Percentiles rank a stretch among this genome's conserved stretches.
These are phyloP conservation scores for Salvia hispanica DNA, from an alignment of 257 asterid species.

Conservation along the genomic window DNA sequence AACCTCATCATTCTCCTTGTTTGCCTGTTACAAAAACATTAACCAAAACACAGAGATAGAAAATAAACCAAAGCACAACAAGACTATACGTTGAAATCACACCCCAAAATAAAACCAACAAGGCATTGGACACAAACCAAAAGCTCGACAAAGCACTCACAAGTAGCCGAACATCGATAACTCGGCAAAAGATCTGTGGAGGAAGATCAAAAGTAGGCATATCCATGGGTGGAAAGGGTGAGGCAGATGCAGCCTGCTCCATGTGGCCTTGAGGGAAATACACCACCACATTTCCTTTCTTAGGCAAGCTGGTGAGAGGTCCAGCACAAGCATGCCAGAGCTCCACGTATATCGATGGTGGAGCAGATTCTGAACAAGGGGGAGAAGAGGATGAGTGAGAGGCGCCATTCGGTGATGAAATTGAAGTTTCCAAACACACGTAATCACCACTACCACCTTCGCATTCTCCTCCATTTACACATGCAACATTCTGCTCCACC, in stretches of 20 bases:
- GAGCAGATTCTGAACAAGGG: constrained; percentile 23
- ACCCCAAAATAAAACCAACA: no score
- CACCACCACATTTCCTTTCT: constrained; percentile 80
- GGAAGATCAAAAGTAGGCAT: constrained; percentile 68
- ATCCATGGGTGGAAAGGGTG: constrained; percentile 52
- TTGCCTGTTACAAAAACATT: constrained; percentile 55
- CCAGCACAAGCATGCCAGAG: constrained; percentile 99
- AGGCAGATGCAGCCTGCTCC: constrained; percentile 66
- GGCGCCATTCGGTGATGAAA: constrained; percentile 48
- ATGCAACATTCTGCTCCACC: constrained; percentile 58
- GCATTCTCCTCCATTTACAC: constrained; percentile 60
- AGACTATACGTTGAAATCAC: no score
- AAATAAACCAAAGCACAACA: no score
- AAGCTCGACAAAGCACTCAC: constrained; percentile 32
- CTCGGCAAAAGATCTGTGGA: constrained; percentile 85
- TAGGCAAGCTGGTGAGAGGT: constrained; percentile 71
- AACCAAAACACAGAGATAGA: no score
- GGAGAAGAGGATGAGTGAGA: constrained; percentile 29
- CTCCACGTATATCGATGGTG: constrained; percentile 65
- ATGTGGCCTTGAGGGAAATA: constrained; percentile 96
- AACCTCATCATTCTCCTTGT: constrained; percentile 95
- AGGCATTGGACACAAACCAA: neutral
- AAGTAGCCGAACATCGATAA: constrained; percentile 77
- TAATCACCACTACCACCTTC: constrained; percentile 7
- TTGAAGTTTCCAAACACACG: constrained; percentile 13